These are phyloP conservation scores for Penicillium sumatraense DNA, from an alignment of 2,329 filamentous ascomycete genomes.

Conservation along the genomic window DNA sequence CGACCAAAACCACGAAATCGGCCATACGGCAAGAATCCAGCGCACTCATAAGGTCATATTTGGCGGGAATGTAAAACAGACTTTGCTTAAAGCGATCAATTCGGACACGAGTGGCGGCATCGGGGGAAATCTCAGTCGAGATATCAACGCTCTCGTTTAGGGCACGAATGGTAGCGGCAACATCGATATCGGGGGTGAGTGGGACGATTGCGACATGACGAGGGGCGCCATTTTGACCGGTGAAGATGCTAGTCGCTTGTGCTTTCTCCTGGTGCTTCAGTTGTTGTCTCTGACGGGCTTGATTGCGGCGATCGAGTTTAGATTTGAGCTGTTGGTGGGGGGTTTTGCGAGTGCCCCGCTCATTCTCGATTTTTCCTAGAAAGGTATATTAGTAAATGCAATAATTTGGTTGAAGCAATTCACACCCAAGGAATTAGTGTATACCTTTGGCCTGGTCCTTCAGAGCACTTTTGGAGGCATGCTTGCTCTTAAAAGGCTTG, in stretches of 20 bases:
- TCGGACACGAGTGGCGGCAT: constrained; percentile 65
- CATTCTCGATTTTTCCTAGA: constrained; percentile 75
- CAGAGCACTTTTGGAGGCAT: constrained; percentile 84
- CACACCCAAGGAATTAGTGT: background rate
- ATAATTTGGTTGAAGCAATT: background rate
- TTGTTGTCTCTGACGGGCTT: constrained; percentile 86
- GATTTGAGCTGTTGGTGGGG: constrained; percentile 97
- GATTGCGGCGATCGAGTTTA: constrained; percentile 92
- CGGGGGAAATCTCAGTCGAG: constrained; percentile 64
- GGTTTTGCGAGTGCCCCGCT: constrained; percentile 78
- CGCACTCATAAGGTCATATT: constrained; percentile 74
- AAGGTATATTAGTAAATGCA: constrained; percentile 18
- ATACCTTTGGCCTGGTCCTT: constrained; percentile 84
- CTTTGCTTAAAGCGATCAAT: constrained; percentile 96
- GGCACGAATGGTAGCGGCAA: constrained; percentile 67
- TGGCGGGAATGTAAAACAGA: constrained; percentile 78
- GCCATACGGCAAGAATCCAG: constrained; percentile 86
- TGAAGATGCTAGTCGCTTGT: constrained; percentile 78
- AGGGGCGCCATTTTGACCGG: constrained; percentile 84
- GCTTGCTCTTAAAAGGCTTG: constrained; percentile 91
- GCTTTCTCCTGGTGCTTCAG: constrained; percentile 83
- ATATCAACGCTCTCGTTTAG: constrained; percentile 83
- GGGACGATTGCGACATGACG: constrained; percentile 88
- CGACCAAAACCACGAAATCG: constrained; percentile 85
- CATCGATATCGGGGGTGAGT: constrained; percentile 74